phyloP scores from a whole-genome alignment of 352 stramenopile genomes.

The Achlya hypogyna region DNA sequence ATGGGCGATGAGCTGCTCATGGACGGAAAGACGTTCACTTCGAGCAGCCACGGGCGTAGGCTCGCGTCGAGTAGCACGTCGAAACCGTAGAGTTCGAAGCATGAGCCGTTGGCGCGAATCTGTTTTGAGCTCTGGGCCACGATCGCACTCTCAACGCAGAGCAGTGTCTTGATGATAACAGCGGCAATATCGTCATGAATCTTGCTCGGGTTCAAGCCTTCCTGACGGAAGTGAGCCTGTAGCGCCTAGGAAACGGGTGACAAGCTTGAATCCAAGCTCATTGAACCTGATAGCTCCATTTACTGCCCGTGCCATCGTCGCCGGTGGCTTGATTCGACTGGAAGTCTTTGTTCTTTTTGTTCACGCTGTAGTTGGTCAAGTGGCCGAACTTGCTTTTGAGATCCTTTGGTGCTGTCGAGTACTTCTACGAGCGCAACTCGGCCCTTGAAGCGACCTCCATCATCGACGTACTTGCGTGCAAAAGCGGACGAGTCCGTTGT shows the following conservation, averaged over 20 bases:
- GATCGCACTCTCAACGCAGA: slow-evolving; percentile 77
- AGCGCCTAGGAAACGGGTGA: slow-evolving; percentile 1
- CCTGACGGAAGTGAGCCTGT: not conserved
- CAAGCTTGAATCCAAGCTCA: not conserved
- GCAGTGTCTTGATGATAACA: slow-evolving; percentile 84
- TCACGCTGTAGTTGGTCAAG: slow-evolving; percentile 90
- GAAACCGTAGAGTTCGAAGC: slow-evolving; percentile 87
- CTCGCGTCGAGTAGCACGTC: slow-evolving; percentile 75
- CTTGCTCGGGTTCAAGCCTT: slow-evolving; percentile 23
- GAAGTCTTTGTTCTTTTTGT: slow-evolving; percentile 83
- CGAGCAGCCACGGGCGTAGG: slow-evolving; percentile 78
- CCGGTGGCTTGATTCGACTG: slow-evolving; percentile 56
- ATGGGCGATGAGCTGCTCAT: slow-evolving; percentile 77
- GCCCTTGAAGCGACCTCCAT: no score
- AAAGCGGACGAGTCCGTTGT: slow-evolving; percentile 83
- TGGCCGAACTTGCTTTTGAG: slow-evolving; percentile 79
- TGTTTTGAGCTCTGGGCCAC: slow-evolving; percentile 24
- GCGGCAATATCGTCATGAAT: slow-evolving; percentile 51
- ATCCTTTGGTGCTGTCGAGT: slow-evolving; percentile 49
- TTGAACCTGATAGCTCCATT: slow-evolving; percentile 63
- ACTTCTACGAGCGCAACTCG: slow-evolving; percentile 32
- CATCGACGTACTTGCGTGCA: slow-evolving; percentile 37
- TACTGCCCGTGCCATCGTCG: slow-evolving; percentile 44
- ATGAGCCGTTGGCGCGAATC: slow-evolving; percentile 22
- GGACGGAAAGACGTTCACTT: slow-evolving; percentile 87